A percentile compares a stretch with the other conserved stretches of the same genome.
These are phyloP conservation scores for Cladosporium sp. DNA, from an alignment of 2,329 filamentous ascomycete genomes.

Conservation along the genomic window DNA sequence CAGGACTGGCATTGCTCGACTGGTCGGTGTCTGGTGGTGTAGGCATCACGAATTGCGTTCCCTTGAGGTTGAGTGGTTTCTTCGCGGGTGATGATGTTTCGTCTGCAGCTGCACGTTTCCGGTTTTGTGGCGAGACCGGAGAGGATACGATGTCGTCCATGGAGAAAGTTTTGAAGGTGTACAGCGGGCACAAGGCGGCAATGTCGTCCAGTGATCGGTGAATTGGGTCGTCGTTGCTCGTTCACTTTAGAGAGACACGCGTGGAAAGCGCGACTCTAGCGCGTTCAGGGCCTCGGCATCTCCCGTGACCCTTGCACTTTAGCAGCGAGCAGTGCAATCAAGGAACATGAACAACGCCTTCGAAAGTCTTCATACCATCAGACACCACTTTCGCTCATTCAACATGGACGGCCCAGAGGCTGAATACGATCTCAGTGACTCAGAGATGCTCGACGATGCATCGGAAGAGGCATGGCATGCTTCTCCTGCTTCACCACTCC, in stretches of 20 bases:
- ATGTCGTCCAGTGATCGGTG: background rate
- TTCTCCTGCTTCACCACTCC: background rate
- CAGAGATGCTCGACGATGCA: conserved; percentile 5
- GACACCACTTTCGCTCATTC: background rate
- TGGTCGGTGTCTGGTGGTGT: conserved; percentile 36
- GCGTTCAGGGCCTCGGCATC: background rate
- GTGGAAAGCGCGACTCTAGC: conserved; percentile 7
- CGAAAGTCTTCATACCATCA: background rate
- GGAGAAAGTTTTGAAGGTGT: background rate
- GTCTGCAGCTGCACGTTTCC: conserved; percentile 31
- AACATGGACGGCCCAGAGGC: background rate
- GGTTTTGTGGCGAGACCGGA: conserved; percentile 27
- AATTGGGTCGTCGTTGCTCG: conserved; percentile 7
- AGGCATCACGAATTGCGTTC: conserved; percentile 37
- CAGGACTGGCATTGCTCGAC: conserved; percentile 34
- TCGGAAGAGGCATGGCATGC: background rate
- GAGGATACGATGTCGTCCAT: conserved; percentile 36
- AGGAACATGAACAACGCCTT: background rate
- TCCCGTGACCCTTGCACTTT: background rate
- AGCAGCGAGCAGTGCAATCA: background rate
- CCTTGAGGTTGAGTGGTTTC: conserved; percentile 36
- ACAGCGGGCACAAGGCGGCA: background rate
- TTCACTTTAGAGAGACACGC: conserved; percentile 11
- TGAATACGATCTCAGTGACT: background rate
- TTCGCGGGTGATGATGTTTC: conserved; percentile 26